Percentiles rank a stretch among this genome's conserved stretches.
phyloP scores from a whole-genome alignment of 1,284 basidiomycete genomes.

The Cryptococcus jaspeensis region DNA sequence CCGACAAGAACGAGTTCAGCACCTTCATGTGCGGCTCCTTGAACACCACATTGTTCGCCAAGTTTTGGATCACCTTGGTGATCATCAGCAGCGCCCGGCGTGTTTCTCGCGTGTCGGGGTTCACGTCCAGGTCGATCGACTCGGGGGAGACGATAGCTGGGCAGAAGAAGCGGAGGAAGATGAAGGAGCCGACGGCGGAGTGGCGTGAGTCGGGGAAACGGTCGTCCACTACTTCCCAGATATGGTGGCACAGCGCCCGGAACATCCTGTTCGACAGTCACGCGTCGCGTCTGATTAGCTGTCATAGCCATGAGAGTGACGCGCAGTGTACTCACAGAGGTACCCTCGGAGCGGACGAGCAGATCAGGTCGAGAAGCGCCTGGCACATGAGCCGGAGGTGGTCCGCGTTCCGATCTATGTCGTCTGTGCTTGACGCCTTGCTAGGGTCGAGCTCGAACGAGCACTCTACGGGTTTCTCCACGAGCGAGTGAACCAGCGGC shows the following conservation, averaged over 20 bases:
- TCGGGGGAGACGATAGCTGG: conserved; percentile 85
- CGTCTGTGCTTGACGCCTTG: conserved; percentile 60
- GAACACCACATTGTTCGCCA: conserved; percentile 90
- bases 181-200: conserved; percentile 83
- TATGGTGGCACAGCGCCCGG: conserved; percentile 81
- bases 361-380: conserved; percentile 72
- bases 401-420: conserved; percentile 66
- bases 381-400: conserved; percentile 72
- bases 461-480: conserved; percentile 67
- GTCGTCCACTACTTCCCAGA: conserved; percentile 73
- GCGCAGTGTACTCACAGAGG: conserved; percentile 63
- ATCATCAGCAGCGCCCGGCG: conserved; percentile 79
- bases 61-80: conserved; percentile 85
- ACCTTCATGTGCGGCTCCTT: conserved; percentile 76
- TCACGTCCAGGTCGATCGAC: conserved; percentile 74
- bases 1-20: conserved; percentile 72
- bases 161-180: conserved; percentile 71
- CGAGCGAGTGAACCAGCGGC: conserved; percentile 72
- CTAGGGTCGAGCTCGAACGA: conserved; percentile 76
- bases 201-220: conserved; percentile 81
- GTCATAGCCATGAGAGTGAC: not conserved
- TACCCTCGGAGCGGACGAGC: conserved; percentile 66
- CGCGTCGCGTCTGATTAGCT: not conserved
- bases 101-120: conserved; percentile 61
- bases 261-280: conserved; percentile 63